These are phyloP conservation scores for Xylariaceae sp. DNA, from an alignment of 2,329 filamentous ascomycete species.

Conservation along the genomic window DNA sequence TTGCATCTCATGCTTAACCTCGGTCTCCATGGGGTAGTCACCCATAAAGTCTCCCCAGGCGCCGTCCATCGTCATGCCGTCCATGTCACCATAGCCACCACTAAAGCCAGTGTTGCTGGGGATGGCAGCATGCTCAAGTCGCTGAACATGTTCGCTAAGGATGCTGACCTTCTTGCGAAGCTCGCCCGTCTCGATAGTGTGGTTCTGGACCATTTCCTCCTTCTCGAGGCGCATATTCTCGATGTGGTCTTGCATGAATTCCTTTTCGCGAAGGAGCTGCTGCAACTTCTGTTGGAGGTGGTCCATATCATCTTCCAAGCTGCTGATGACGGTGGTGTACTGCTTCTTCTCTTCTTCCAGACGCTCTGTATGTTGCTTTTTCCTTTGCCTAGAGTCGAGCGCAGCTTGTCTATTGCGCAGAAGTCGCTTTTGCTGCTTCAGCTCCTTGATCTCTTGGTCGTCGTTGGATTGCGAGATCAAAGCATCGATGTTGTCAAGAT, in stretches of 20 bases:
- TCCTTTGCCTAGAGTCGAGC: constrained; percentile 92
- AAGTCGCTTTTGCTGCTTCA: constrained; percentile 96
- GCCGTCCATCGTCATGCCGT: constrained; percentile 75
- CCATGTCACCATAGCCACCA: constrained; percentile 73
- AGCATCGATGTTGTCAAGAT: constrained; percentile 90
- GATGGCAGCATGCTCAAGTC: constrained; percentile 63
- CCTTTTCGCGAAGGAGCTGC: constrained; percentile 69
- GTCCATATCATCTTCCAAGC: constrained; percentile 74
- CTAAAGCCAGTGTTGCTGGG: constrained; percentile 62
- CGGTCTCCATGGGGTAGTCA: constrained; percentile 63
- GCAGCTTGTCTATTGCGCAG: constrained; percentile 94
- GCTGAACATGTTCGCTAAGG: constrained; percentile 69
- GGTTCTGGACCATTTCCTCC: constrained; percentile 82
- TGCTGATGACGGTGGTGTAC: constrained; percentile 71
- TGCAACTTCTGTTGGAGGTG: constrained; percentile 68
- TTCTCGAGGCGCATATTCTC: constrained; percentile 80
- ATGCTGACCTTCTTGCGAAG: constrained; percentile 90
- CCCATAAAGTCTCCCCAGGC: constrained; percentile 82
- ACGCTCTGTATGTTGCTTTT: constrained; percentile 97
- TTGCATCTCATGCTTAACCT: constrained; percentile 60
- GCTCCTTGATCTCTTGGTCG: constrained; percentile 92
- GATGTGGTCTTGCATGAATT: constrained; percentile 72
- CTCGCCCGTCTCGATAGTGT: constrained; percentile 87
- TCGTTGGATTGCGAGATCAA: constrained; percentile 85
- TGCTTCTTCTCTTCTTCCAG: constrained; percentile 97